phyloP scores from a whole-genome alignment of 352 stramenopile genomes.

The Thraustochytrium sp. region DNA sequence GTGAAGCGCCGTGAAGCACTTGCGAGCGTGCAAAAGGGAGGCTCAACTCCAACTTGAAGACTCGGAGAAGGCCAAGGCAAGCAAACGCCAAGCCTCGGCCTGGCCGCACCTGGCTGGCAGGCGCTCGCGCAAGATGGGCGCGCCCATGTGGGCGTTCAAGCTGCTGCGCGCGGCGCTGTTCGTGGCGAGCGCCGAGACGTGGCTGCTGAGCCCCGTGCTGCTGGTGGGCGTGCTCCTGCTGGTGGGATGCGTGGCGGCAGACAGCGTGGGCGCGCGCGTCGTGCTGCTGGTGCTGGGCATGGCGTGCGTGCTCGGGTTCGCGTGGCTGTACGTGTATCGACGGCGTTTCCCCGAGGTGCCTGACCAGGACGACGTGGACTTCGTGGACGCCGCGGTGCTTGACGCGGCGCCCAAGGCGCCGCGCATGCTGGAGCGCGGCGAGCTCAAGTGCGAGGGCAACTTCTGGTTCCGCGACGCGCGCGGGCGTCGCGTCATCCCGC shows the following conservation, averaged over 20 bases:
- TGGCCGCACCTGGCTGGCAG: too few relatives aligned
- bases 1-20: too few relatives aligned
- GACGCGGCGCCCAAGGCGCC: neutral
- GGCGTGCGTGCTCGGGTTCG: neutral
- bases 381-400: neutral
- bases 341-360: neutral
- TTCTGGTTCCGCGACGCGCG: conserved; percentile 66
- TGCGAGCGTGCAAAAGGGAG: too few relatives aligned
- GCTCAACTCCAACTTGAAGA: too few relatives aligned
- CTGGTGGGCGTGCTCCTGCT: neutral
- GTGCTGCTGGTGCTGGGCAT: neutral
- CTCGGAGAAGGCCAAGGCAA: too few relatives aligned
- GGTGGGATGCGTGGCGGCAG: neutral
- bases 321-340: neutral
- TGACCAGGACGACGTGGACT: conserved; percentile 13
- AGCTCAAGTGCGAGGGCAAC: conserved; percentile 37
- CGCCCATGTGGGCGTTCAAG: conserved; percentile 5
- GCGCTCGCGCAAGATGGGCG: too few relatives aligned
- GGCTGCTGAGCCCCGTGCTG: neutral
- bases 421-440: conserved; percentile 8
- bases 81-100: too few relatives aligned
- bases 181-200: neutral
- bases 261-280: neutral
- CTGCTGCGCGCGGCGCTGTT: neutral
- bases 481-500: conserved; percentile 65